Evolutionary conservation across 352 stramenopile genomes (phyloP).

Genomic region (Halophytophthora batemanensis): DNA sequence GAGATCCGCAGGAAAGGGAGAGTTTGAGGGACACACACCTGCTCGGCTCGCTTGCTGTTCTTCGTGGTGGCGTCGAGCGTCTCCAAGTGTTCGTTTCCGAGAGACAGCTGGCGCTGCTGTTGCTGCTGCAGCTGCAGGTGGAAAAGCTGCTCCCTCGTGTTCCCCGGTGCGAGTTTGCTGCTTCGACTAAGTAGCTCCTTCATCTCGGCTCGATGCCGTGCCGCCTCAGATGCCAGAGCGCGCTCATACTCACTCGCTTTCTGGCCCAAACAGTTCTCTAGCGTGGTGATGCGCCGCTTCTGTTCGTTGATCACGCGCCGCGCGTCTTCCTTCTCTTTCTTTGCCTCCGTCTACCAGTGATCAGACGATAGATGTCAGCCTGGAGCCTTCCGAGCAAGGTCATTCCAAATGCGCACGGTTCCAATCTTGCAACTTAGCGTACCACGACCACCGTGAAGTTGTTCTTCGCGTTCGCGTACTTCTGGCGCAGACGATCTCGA

Average conservation of each 20-base stretch:
- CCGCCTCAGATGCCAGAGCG: constrained; percentile 41
- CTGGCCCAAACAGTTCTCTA: constrained; percentile 53
- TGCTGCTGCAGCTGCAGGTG: constrained; percentile 1
- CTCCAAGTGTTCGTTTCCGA: constrained; percentile 15
- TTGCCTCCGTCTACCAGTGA: constrained; percentile 50
- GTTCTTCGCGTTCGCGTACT: constrained; percentile 79
- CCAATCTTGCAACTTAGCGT: constrained; percentile 4
- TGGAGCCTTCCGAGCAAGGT: not conserved
- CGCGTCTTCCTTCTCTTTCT: constrained; percentile 68
- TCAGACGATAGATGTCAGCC: constrained; percentile 1
- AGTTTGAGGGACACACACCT: constrained; percentile 6
- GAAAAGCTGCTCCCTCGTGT: not conserved
- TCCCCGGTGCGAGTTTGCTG: constrained; percentile 2
- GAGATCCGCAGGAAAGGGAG: not conserved
- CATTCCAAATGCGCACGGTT: constrained; percentile 1
- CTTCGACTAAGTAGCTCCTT: constrained; percentile 47
- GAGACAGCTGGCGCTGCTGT: constrained; percentile 21
- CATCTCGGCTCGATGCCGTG: constrained; percentile 51
- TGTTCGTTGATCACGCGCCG: constrained; percentile 52
- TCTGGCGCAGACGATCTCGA: constrained; percentile 65
- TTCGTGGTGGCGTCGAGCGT: constrained; percentile 15
- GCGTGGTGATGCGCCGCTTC: constrained; percentile 35
- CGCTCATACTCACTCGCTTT: constrained; percentile 65
- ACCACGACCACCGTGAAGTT: constrained; percentile 74
- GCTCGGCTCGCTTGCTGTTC: constrained; percentile 26